Evolutionary conservation across 23 red algal genomes (phyloP).

Genomic region (Gracilaria domingensis): DNA sequence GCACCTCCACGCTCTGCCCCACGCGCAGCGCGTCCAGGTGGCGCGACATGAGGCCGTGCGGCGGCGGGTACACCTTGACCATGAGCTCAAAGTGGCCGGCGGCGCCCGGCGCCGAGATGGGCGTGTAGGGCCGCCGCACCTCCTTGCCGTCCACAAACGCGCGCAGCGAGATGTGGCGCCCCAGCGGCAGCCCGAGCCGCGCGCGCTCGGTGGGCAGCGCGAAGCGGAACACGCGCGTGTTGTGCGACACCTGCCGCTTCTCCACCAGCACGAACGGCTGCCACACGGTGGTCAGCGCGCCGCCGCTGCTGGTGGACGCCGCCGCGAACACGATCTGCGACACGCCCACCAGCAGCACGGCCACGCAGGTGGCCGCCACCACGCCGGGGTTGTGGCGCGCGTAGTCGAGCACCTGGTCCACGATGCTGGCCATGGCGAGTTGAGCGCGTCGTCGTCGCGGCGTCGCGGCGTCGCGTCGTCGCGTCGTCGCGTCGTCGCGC

Average conservation of each 20-base stretch:
- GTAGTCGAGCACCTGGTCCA: slow-evolving; percentile 45
- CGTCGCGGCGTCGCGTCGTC: not conserved
- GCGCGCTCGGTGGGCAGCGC: slow-evolving; percentile 12
- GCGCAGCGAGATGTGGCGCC: slow-evolving; percentile 77
- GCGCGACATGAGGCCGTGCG: slow-evolving; percentile 79
- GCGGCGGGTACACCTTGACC: slow-evolving; percentile 90
- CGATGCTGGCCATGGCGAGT: slow-evolving; percentile 26
- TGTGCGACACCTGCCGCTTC: slow-evolving; percentile 66
- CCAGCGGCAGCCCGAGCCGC: slow-evolving; percentile 78
- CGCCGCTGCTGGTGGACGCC: not conserved
- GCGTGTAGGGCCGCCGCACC: slow-evolving; percentile 86
- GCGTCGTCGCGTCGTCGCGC: no score
- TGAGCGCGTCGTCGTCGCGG: not conserved
- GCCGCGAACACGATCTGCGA: slow-evolving; percentile 46
- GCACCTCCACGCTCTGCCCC: slow-evolving; percentile 74
- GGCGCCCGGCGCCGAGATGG: slow-evolving; percentile 49
- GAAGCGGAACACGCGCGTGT: slow-evolving; percentile 91
- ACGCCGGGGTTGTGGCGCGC: slow-evolving; percentile 50
- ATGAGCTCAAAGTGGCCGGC: slow-evolving; percentile 88
- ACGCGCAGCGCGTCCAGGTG: slow-evolving; percentile 76
- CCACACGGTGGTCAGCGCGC: slow-evolving; percentile 43
- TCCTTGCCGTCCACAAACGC: slow-evolving; percentile 61
- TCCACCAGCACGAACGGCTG: slow-evolving; percentile 31
- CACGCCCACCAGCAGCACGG: slow-evolving; percentile 51
- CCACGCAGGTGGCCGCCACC: slow-evolving; percentile 40